These are phyloP conservation scores for Aspergillus carlsbadensis DNA, from an alignment of 495 filamentous ascomycete species.

Conservation along the genomic window DNA sequence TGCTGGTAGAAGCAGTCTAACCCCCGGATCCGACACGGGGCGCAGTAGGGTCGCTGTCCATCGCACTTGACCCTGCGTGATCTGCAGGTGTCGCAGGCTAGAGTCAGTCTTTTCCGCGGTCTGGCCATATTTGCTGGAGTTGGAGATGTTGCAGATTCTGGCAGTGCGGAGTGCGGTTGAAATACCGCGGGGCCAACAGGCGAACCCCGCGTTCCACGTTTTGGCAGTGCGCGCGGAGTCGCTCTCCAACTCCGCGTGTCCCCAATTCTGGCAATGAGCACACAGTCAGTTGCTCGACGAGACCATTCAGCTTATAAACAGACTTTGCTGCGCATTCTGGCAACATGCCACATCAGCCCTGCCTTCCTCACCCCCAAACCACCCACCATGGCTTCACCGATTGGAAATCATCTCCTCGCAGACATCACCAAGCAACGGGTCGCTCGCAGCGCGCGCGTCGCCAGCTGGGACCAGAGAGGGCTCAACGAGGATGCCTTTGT, in stretches of 20 bases:
- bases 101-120: slow-evolving; percentile 1
- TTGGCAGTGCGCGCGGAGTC: too few species aligned
- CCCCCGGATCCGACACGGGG: slow-evolving; percentile 1
- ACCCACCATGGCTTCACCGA: not conserved
- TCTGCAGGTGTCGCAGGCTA: slow-evolving; percentile 8
- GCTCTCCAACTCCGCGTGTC: too few species aligned
- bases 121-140: not conserved
- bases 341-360: too few species aligned
- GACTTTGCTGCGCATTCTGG: too few species aligned
- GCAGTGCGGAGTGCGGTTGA: not conserved
- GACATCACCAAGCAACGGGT: not conserved
- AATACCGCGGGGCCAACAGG: not conserved
- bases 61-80: slow-evolving; percentile 8
- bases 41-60: slow-evolving; percentile 9
- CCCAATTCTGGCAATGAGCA: too few species aligned
- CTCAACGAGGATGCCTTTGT: slow-evolving; percentile 27
- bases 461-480: slow-evolving; percentile 25
- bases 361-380: not conserved
- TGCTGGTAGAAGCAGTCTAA: slow-evolving; percentile 10
- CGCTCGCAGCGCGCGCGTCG: slow-evolving; percentile 16
- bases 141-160: not conserved
- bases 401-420: slow-evolving; percentile 5
- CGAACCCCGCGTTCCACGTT: not conserved
- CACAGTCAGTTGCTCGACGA: too few species aligned
- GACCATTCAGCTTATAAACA: too few species aligned